Evolutionary conservation across 2,329 filamentous ascomycete species (phyloP).

Genomic region (Penicillium sumatraense): DNA sequence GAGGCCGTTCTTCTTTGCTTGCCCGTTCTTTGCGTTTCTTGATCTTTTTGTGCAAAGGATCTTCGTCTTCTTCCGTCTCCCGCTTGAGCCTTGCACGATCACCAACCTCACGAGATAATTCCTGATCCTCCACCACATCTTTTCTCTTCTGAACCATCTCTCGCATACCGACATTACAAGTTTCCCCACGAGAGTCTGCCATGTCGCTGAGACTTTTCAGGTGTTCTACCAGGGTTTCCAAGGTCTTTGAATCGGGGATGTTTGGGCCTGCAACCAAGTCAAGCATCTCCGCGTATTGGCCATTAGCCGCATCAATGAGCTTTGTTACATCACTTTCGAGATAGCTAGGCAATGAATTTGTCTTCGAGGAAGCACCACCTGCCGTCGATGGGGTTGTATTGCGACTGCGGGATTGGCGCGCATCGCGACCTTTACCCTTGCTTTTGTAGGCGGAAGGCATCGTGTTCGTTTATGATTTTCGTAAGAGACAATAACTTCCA

Average conservation of each 20-base stretch:
- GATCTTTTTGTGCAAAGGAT: slow-evolving; percentile 65
- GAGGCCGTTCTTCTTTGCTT: slow-evolving; percentile 63
- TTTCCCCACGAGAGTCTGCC: slow-evolving; percentile 61
- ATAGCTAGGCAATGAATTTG: slow-evolving; percentile 52
- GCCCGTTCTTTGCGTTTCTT: slow-evolving; percentile 79
- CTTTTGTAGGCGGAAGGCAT: slow-evolving; percentile 54
- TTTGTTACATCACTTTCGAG: slow-evolving; percentile 58
- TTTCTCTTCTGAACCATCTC: slow-evolving; percentile 63
- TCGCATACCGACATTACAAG: slow-evolving; percentile 64
- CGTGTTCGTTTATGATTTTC: slow-evolving; percentile 3
- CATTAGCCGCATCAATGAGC: slow-evolving; percentile 52
- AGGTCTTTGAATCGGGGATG: slow-evolving; percentile 53
- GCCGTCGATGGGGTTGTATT: slow-evolving; percentile 67
- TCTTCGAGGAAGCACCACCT: slow-evolving; percentile 49
- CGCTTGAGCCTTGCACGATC: slow-evolving; percentile 54
- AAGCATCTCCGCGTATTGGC: slow-evolving; percentile 63
- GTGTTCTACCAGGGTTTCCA: slow-evolving; percentile 57
- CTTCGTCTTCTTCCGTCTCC: slow-evolving; percentile 50
- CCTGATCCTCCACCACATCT: slow-evolving; percentile 57
- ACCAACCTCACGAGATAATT: slow-evolving; percentile 54
- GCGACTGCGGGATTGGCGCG: slow-evolving; percentile 61
- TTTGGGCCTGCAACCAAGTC: slow-evolving; percentile 57
- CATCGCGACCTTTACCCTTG: slow-evolving; percentile 60
- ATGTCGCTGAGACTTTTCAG: slow-evolving; percentile 61
- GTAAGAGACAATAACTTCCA: no score